Evolutionary conservation across 768 basidiomycete genomes (phyloP).

Genomic region (Rhizopogon sp.): DNA sequence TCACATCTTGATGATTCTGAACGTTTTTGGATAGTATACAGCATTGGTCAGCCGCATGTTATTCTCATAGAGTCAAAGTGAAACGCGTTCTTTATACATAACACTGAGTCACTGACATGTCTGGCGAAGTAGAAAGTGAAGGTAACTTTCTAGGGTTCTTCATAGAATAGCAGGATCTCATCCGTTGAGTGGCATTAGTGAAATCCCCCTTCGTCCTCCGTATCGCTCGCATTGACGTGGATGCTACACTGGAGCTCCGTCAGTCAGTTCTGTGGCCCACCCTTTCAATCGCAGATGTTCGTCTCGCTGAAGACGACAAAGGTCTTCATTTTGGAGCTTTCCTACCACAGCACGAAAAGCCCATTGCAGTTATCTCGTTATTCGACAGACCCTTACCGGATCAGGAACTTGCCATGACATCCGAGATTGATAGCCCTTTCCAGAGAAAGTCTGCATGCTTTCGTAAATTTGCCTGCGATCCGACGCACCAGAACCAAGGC

Average conservation of each 20-base stretch:
- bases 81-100: not conserved
- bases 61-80: not conserved
- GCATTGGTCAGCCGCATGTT: too few species aligned
- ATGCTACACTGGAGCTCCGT: conserved; percentile 45
- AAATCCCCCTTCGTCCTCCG: not conserved
- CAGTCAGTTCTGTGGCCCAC: conserved; percentile 57
- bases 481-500: conserved; percentile 45
- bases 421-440: not conserved
- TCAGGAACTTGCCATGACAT: not conserved
- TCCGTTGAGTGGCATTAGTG: not conserved
- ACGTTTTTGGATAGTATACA: too few species aligned
- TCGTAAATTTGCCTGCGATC: conserved; percentile 57
- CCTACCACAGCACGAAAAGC: conserved; percentile 26
- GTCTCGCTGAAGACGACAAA: conserved; percentile 44
- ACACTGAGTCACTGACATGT: not conserved
- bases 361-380: conserved; percentile 53
- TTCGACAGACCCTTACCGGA: conserved; percentile 41
- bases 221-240: conserved; percentile 31
- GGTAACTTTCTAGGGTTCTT: not conserved
- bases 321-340: conserved; percentile 58
- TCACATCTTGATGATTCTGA: not conserved
- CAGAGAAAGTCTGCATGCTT: conserved; percentile 35
- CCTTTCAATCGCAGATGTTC: conserved; percentile 42
- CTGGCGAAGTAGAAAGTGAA: not conserved
- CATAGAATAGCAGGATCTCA: not conserved